Evolutionary conservation across 1,284 basidiomycete genomes (phyloP).

Genomic region (Serendipita sp.): DNA sequence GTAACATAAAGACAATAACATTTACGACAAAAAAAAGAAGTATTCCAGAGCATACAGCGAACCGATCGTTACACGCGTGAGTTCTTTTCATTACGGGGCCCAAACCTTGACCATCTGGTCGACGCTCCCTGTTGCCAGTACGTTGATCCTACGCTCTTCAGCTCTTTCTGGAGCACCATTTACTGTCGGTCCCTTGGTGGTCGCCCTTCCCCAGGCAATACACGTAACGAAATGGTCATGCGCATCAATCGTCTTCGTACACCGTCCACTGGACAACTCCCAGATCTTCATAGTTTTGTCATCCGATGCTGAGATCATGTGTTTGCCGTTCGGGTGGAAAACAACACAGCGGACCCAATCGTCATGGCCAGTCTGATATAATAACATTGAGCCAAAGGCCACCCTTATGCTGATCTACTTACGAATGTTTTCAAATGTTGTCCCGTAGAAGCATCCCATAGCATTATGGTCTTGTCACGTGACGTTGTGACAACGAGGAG

Average conservation of each 20-base stretch:
- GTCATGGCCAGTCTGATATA: constrained; percentile 52
- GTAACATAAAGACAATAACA: background rate
- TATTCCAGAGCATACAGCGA: background rate
- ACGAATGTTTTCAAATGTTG: constrained; percentile 57
- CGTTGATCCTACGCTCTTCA: constrained; percentile 52
- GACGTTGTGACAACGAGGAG: constrained; percentile 68
- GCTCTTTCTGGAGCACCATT: constrained; percentile 25
- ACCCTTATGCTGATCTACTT: constrained; percentile 16
- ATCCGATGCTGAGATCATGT: constrained; percentile 75
- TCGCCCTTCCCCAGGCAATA: constrained; percentile 66
- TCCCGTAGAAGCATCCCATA: constrained; percentile 75
- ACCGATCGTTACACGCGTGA: background rate
- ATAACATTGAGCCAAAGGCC: constrained; percentile 1
- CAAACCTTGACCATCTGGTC: constrained; percentile 43
- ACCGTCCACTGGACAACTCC: constrained; percentile 72
- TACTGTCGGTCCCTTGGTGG: constrained; percentile 27
- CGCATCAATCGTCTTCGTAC: constrained; percentile 71
- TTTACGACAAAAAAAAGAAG: background rate
- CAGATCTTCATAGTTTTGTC: constrained; percentile 84
- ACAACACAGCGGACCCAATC: constrained; percentile 75
- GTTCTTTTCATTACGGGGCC: constrained; percentile 12
- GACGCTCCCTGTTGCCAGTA: constrained; percentile 67
- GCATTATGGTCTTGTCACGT: constrained; percentile 74
- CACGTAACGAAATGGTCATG: constrained; percentile 76
- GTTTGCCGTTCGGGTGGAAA: constrained; percentile 78